Base-by-base conservation (phyloP, 2,329 filamentous ascomycete genomes). In the Biscogniauxia mediterranea region DNA sequence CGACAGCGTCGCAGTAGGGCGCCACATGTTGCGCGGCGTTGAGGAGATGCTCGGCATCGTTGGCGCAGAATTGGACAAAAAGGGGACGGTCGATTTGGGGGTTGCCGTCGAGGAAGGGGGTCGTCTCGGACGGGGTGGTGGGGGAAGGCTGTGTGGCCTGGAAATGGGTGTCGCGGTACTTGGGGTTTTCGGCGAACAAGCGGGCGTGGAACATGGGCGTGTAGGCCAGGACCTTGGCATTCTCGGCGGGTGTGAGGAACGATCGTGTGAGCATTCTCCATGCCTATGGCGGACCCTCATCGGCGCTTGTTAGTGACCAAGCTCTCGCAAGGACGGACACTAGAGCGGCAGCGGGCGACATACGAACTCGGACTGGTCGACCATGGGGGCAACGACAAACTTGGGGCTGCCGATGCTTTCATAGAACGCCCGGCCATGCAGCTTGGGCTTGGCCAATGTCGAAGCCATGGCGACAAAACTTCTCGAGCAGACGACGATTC, bases 341-440 rank as follows among this genome's bases (percentile, higher is more conserved):
- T 23, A 23, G 23, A 6, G 28, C 7, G 11, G 11, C 7, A 32
- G 28, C 28, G 28, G 28, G 28, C 56, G 64, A 81, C 89, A 67
- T 81, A 97, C 93, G 80, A 98, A 97, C 80, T 99, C 95, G 32
- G 93, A 97, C 76, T 97, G 92, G 73, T 99, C 94, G 21, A 99
- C 95, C 95, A 99, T 99, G 42, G 95, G 95, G 38, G 95, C 95
- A 59, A 99, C 84, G 28, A 99, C 86, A 67, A 90, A 89, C 77
- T 92, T 97, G 1, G 95, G 95, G 62, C 90, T 93, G 21, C 95
- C 95, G 64, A 99, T 90, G 73, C 91, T 96, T 79, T 97, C 88
- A 73, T 98, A 99, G 75, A 99, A 98, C 13, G 90, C 91, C 61
- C 95, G 83, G 0, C 95, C 95, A 69, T 90, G 86, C 21, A 96